Conservation (phyloP, 2,329 filamentous ascomycete genomes). For the Microsporum ferrugineum region DNA sequence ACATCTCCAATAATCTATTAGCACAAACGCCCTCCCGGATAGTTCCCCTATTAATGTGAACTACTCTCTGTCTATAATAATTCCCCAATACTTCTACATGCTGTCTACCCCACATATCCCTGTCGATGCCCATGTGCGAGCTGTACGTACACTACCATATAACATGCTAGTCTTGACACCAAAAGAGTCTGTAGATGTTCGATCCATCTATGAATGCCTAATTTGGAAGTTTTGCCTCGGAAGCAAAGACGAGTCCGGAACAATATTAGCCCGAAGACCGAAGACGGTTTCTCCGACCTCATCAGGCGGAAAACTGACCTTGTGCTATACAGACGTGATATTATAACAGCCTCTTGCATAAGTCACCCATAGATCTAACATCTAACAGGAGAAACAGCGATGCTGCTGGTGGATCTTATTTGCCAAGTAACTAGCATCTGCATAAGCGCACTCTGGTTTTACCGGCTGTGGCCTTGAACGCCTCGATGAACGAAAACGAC, state of each 20-base stretch:
- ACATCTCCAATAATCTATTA: not conserved
- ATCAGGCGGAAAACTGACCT: not conserved
- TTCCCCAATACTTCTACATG: not conserved
- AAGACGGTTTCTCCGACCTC: not conserved
- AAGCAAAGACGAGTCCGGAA: not conserved
- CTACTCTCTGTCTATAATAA: not conserved
- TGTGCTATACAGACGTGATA: not conserved
- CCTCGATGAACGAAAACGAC: slow-evolving; percentile 3
- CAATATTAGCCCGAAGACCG: not conserved
- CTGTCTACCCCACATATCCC: not conserved
- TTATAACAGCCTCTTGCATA: not conserved
- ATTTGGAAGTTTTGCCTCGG: not conserved
- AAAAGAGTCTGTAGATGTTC: too few relatives aligned
- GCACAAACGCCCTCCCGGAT: not conserved
- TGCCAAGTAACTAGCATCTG: not conserved
- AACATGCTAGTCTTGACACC: not conserved
- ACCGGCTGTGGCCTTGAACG: not conserved
- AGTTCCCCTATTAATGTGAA: not conserved
- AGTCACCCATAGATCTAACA: not conserved
- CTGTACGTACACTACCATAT: not conserved
- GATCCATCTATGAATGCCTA: not conserved
- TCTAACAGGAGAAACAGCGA: not conserved
- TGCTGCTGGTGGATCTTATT: not conserved
- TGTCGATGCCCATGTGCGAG: not conserved
- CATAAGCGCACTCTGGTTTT: not conserved